Conservation (phyloP, 495 filamentous ascomycete species). For the Penicillium diatomitis region DNA sequence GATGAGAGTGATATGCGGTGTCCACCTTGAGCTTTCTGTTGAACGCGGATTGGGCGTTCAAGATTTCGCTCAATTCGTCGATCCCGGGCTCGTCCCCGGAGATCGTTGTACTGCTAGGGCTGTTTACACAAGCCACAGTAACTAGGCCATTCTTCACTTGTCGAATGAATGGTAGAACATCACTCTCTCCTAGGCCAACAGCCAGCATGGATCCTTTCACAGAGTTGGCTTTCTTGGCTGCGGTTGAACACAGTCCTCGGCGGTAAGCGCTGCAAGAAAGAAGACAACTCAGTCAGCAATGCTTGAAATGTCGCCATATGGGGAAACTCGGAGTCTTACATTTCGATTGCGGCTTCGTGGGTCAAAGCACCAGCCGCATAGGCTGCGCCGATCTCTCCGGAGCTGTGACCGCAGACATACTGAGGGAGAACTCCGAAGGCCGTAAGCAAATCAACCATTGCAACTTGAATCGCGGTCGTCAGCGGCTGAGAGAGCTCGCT, state of each 20-base stretch:
- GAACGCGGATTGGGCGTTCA: conserved; percentile 6
- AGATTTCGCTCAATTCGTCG: conserved; percentile 8
- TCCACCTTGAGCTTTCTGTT: conserved; percentile 8
- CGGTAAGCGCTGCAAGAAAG: background rate
- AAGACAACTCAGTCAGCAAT: too few species aligned
- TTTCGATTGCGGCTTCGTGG: background rate
- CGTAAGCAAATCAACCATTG: background rate
- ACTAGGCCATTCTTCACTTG: background rate
- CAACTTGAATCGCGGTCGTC: background rate
- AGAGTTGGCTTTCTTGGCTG: background rate
- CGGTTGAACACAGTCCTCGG: background rate
- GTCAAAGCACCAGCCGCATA: background rate
- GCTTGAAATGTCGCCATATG: background rate
- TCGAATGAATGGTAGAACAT: background rate
- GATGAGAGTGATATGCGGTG: conserved; percentile 21
- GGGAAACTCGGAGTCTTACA: background rate
- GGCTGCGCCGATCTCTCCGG: background rate
- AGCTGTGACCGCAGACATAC: background rate
- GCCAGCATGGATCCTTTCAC: background rate
- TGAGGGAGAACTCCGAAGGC: background rate
- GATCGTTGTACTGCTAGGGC: background rate
- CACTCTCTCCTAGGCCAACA: background rate
- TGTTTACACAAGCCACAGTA: background rate
- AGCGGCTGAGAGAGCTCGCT: conserved; percentile 1
- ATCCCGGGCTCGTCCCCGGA: conserved; percentile 2